phyloP scores from a whole-genome alignment of 805 yeast species.

The Starmerella potacharoeniae region DNA sequence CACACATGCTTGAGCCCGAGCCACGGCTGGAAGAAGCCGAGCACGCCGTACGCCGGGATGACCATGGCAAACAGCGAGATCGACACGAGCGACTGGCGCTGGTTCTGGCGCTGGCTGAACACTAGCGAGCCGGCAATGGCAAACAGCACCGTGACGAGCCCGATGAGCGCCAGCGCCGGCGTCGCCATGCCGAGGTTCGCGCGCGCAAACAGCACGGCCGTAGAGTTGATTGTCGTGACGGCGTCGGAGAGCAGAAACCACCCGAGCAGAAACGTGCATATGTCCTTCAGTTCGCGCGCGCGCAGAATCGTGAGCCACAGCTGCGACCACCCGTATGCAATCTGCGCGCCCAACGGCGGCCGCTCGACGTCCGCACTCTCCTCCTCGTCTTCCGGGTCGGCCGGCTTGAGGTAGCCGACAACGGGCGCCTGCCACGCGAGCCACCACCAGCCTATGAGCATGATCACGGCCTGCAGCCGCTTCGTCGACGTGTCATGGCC shows the following conservation, averaged over 20 bases:
- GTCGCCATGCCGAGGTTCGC: conserved; percentile 61
- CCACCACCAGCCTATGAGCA: conserved; percentile 71
- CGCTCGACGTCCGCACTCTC: background rate
- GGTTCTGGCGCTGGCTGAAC: conserved; percentile 38
- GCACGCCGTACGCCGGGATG: conserved; percentile 60
- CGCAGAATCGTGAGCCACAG: conserved; percentile 45
- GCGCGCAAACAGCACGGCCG: conserved; percentile 66
- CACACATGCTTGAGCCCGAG: conserved; percentile 51
- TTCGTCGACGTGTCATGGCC: conserved; percentile 17
- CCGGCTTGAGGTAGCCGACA: conserved; percentile 35
- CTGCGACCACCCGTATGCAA: conserved; percentile 48
- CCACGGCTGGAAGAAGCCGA: conserved; percentile 46
- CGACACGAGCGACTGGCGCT: conserved; percentile 37
- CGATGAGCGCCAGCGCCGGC: conserved; percentile 50
- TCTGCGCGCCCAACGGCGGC: conserved; percentile 2
- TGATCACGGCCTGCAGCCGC: conserved; percentile 37
- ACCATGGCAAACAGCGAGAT: conserved; percentile 46
- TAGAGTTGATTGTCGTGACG: conserved; percentile 64
- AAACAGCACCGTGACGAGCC: conserved; percentile 52
- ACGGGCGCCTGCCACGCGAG: conserved; percentile 56
- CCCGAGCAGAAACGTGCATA: conserved; percentile 51
- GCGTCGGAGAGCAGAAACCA: conserved; percentile 74
- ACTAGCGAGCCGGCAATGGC: conserved; percentile 58
- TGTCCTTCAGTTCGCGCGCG: conserved; percentile 51
- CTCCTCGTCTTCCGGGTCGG: conserved; percentile 6